Conservation (phyloP, 495 filamentous ascomycete genomes). For the Melanomma pulvis-pyrius region DNA sequence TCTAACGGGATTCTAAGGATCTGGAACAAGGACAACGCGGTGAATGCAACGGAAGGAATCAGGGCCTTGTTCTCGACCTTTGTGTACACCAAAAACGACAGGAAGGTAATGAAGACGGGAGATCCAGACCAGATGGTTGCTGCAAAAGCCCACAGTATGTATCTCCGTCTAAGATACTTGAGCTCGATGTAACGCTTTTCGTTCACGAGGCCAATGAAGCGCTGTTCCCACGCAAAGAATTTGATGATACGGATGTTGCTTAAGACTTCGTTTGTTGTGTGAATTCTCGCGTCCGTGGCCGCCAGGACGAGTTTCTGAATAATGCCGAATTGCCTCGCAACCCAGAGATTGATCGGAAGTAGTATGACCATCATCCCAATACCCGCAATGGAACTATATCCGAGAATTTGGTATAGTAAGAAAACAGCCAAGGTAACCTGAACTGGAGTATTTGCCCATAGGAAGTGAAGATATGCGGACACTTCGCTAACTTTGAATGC, state of each 20-base stretch:
- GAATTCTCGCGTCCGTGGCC: slow-evolving; percentile 93
- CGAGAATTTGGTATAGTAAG: slow-evolving; percentile 86
- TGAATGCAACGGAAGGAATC: slow-evolving; percentile 93
- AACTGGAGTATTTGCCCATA: slow-evolving; percentile 82
- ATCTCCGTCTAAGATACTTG: slow-evolving; percentile 73
- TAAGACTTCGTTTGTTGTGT: slow-evolving; percentile 94
- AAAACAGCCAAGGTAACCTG: slow-evolving; percentile 74
- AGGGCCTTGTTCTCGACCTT: slow-evolving; percentile 85
- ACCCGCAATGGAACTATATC: slow-evolving; percentile 89
- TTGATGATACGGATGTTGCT: slow-evolving; percentile 99
- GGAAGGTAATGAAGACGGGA: slow-evolving; percentile 91
- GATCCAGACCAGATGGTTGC: slow-evolving; percentile 97
- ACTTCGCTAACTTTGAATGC: slow-evolving; percentile 97
- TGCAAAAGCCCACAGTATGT: slow-evolving; percentile 87
- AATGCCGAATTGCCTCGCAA: slow-evolving; percentile 79
- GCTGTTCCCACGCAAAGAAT: slow-evolving; percentile 97
- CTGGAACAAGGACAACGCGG: slow-evolving; percentile 91
- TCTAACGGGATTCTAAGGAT: slow-evolving; percentile 94
- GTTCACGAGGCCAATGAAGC: slow-evolving; percentile 82
- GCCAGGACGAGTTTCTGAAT: slow-evolving; percentile 90
- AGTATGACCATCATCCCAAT: slow-evolving; percentile 89
- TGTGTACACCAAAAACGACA: slow-evolving; percentile 93
- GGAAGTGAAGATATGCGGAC: slow-evolving; percentile 87
- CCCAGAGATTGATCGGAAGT: slow-evolving; percentile 83
- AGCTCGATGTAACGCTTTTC: slow-evolving; percentile 85